Percentiles rank a stretch among this genome's conserved stretches.
phyloP scores from a whole-genome alignment of 2,329 filamentous ascomycete genomes.

The Pseudogymnoascus sp. region DNA sequence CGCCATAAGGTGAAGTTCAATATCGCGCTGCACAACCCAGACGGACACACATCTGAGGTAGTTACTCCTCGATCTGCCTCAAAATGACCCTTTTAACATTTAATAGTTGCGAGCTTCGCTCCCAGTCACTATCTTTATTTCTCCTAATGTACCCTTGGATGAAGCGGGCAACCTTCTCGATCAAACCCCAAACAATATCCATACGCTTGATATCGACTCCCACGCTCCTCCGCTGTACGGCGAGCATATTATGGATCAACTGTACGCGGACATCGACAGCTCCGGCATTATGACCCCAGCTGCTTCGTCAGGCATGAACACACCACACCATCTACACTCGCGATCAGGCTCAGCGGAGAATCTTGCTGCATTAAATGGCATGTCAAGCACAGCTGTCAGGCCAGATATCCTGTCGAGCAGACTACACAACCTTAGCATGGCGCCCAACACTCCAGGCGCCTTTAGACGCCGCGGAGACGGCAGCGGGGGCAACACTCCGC shows the following conservation, averaged over 20 bases:
- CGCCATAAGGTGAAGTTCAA: constrained; percentile 88
- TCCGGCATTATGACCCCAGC: constrained; percentile 74
- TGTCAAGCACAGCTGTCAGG: constrained; percentile 36
- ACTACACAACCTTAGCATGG: constrained; percentile 62
- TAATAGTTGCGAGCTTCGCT: constrained; percentile 73
- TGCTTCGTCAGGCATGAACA: constrained; percentile 62
- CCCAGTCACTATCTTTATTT: constrained; percentile 90
- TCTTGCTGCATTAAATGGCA: constrained; percentile 49
- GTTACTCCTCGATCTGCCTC: constrained; percentile 20
- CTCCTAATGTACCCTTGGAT: constrained; percentile 81
- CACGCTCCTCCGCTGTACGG: constrained; percentile 88
- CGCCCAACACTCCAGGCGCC: constrained; percentile 33
- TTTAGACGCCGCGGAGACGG: constrained; percentile 22
- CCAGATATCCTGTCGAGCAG: constrained; percentile 53
- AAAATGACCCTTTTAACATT: constrained; percentile 14
- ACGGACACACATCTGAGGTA: constrained; percentile 88
- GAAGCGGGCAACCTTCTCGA: constrained; percentile 74
- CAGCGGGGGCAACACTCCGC: constrained; percentile 29
- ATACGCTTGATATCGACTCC: constrained; percentile 43
- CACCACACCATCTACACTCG: constrained; percentile 65
- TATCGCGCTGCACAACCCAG: constrained; percentile 85
- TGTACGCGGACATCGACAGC: constrained; percentile 81
- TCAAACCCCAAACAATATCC: constrained; percentile 43
- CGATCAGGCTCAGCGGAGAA: constrained; percentile 77
- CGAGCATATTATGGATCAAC: constrained; percentile 77